These are phyloP conservation scores for Collybia nuda DNA, from an alignment of 768 basidiomycete genomes.

Conservation along the genomic window DNA sequence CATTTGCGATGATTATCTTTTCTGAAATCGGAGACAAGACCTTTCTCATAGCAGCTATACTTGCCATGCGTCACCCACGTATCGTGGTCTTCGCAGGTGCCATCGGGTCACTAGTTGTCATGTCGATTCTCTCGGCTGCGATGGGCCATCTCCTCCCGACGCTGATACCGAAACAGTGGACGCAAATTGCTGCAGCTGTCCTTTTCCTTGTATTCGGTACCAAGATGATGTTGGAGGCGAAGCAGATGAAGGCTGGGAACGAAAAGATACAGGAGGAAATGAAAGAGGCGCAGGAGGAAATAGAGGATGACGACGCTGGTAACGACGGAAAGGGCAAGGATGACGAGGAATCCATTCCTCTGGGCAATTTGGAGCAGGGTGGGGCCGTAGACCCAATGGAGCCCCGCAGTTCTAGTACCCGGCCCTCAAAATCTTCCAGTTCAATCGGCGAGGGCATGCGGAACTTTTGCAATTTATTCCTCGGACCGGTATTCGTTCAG, in stretches of 20 bases:
- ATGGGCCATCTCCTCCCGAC: constrained; percentile 89
- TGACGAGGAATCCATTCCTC: constrained; percentile 42
- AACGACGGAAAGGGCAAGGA: constrained; percentile 34
- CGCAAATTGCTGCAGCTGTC: constrained; percentile 70
- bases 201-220: constrained; percentile 90
- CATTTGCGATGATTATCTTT: constrained; percentile 89
- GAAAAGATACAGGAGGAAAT: constrained; percentile 92
- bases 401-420: constrained; percentile 13
- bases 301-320: constrained; percentile 76
- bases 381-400: constrained; percentile 14
- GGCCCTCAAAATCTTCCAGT: constrained; percentile 18
- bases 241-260: constrained; percentile 73
- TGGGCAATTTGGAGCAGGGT: constrained; percentile 80
- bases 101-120: constrained; percentile 82
- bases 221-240: constrained; percentile 87
- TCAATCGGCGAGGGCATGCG: constrained; percentile 59
- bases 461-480: constrained; percentile 78
- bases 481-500: constrained; percentile 95
- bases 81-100: constrained; percentile 86
- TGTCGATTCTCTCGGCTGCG: constrained; percentile 91
- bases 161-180: constrained; percentile 73
- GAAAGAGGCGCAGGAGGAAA: constrained; percentile 94
- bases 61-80: constrained; percentile 90
- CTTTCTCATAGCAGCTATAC: constrained; percentile 81
- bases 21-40: constrained; percentile 98